Evolutionary conservation across 164 flowering plant genomes (phyloP).

Genomic region (Magnolia changhungtana): DNA sequence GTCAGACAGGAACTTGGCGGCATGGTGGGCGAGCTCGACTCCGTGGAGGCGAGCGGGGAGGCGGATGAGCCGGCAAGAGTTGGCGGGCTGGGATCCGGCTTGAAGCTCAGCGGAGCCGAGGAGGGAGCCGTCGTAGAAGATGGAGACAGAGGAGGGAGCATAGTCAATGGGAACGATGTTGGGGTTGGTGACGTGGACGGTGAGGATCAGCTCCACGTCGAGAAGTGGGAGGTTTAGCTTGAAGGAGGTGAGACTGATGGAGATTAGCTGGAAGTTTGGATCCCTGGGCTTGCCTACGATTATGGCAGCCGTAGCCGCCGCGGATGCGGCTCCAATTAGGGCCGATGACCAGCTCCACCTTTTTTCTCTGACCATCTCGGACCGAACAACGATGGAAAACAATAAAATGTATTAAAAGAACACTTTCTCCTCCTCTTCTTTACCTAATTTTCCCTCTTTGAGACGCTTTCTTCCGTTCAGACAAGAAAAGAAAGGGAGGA

Average conservation of each 20-base stretch:
- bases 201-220: constrained; percentile 70
- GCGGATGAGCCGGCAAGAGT: constrained; percentile 57
- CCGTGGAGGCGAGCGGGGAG: constrained; percentile 70
- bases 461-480: no score
- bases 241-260: constrained; percentile 64
- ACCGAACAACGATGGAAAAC: not conserved
- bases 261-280: constrained; percentile 68
- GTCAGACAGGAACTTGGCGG: constrained; percentile 48
- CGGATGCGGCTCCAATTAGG: constrained; percentile 48
- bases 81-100: constrained; percentile 66
- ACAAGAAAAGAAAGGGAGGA: no score
- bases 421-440: no score
- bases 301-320: constrained; percentile 44
- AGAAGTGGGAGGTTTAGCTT: constrained; percentile 57
- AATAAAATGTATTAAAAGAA: no score
- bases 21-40: constrained; percentile 54
- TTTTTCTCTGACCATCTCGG: not conserved
- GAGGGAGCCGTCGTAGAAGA: constrained; percentile 66
- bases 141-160: constrained; percentile 70
- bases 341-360: constrained; percentile 31
- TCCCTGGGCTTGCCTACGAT: constrained; percentile 55
- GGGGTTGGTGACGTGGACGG: constrained; percentile 89
- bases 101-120: constrained; percentile 68
- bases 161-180: constrained; percentile 66
- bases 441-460: no score